Evolutionary conservation across 257 asterid genomes (phyloP), one percentile per base, ranked within the genome.

Genomic region (Nemophila menziesii): DNA sequence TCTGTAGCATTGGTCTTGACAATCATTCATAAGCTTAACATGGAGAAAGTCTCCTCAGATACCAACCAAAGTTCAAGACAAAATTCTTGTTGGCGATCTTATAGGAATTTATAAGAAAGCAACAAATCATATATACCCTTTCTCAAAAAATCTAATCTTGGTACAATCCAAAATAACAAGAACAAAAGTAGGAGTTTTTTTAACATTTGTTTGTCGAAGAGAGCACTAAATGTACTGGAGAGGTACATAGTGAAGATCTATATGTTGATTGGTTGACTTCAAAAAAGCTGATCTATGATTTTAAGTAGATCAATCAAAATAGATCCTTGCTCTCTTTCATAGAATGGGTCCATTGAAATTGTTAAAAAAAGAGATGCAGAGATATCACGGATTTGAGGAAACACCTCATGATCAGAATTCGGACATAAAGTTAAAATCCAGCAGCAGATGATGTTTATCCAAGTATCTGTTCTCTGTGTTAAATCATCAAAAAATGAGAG

Each of bases 371-470:
- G 34, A 40, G 19, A 41, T 4, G 27, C 27, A 23, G 1, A 7
- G 4, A 41, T 11, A 27, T 2, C 4, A 38, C 47, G n/a, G 12
- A 39, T 16, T 4, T 16, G 5, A 44, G 26, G 20, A 20, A 2
- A 27, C 57, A 61, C 67, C 67, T 61, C 67, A 61, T 61, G 53
- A 48, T 61, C 62, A 48, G 56, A 22, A 29, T 29, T 29, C 22
- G 38, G 22, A 33, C 11, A 16, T 14, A 10, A 18, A 40, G 18
- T 54, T 17, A 36, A 13, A 42, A 43, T 55, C 44, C 46, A 37
- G 52, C 42, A 33, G 21, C 45, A 16, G 43, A 48, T 33, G 44
- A 26, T 43, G 49, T 20, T 20, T 20, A 37, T 13, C 47, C 40
- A 42, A 34, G 52, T 33, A 56, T 36, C 44, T 44, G 3, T 16